These are phyloP conservation scores for Lactifluus rugatus DNA, from an alignment of 768 basidiomycete genomes.

Conservation along the genomic window DNA sequence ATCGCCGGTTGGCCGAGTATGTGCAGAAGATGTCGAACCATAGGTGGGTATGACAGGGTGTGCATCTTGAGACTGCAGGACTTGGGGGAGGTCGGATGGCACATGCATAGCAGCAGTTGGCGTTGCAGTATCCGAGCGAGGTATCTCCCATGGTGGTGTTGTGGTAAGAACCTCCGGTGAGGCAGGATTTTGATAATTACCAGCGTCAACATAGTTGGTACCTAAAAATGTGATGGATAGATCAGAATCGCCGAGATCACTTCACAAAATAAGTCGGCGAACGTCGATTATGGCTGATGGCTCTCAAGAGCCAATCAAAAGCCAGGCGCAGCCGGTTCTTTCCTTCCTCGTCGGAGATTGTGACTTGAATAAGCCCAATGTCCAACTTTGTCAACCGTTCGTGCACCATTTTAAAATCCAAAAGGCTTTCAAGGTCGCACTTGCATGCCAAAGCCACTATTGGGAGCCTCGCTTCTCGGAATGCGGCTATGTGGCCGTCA, in stretches of 20 bases:
- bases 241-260: background rate
- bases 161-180: constrained; percentile 51
- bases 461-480: constrained; percentile 47
- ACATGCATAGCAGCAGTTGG: constrained; percentile 31
- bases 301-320: constrained; percentile 66
- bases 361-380: constrained; percentile 71
- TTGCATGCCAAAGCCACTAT: constrained; percentile 82
- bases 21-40: constrained; percentile 38
- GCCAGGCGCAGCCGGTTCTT: constrained; percentile 63
- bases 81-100: constrained; percentile 24
- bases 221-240: background rate
- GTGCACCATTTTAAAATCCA: constrained; percentile 48
- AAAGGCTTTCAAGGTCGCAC: constrained; percentile 51
- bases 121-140: constrained; percentile 39
- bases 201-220: constrained; percentile 20
- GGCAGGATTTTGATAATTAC: constrained; percentile 57
- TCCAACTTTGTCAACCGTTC: constrained; percentile 51
- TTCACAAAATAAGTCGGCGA: background rate
- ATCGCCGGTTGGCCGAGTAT: constrained; percentile 49
- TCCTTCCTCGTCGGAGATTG: constrained; percentile 43
- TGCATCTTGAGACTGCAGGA: background rate
- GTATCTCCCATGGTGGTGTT: constrained; percentile 46
- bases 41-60: background rate
- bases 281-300: constrained; percentile 33
- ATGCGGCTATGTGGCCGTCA: constrained; percentile 38